Base-by-base conservation (phyloP, 306 rosid species). In the Echinosophora koreensis region DNA sequence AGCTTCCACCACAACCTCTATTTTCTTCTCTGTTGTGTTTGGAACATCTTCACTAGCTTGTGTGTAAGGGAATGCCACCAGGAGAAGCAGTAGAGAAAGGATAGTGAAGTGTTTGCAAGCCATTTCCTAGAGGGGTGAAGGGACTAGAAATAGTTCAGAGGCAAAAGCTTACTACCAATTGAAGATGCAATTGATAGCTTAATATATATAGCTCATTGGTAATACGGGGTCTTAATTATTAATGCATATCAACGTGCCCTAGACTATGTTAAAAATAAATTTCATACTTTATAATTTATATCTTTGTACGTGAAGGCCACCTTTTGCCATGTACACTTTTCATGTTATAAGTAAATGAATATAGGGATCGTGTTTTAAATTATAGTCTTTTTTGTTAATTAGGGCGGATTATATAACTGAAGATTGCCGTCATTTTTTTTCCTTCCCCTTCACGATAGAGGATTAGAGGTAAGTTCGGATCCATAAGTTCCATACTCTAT, bases 1-100 rank as follows among this genome's bases (percentile, higher is more conserved):
- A 5, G 97, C 90, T 82, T 95, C 99, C 28, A 95, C 91, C 28
- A 88, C 92, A 14, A 91, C 88, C 0, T 87, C 85, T 15, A 73
- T 69, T 38, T 84, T 81, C 83, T 89, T 88, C 76, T 80, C 78
- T 60, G 50, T 38, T 32, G 63, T 67, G 28, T 55, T 37, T 3
- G 73, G 66, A 66, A 34, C 63, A 56, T 71, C n/a, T 27, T 78
- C 71, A 37, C 15, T 46, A 3, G 90, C 87, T 32, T 82, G 54
- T 69, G 69, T 54, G 13, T 78, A 60, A 65, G 92, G 44, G 62
- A 84, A 75, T 44, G 86, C 67, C 61, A 88, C 78, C 27, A 80
- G 60, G 64, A 82, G 54, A 76, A 89, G 82, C 46, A 86, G 57
- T 64, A 91, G 73, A 28, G 79, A 79, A 69, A 90, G 66, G 77